These are phyloP conservation scores for Anastatica hierochuntica DNA, from an alignment of 345 rosid species.

Conservation along the genomic window DNA sequence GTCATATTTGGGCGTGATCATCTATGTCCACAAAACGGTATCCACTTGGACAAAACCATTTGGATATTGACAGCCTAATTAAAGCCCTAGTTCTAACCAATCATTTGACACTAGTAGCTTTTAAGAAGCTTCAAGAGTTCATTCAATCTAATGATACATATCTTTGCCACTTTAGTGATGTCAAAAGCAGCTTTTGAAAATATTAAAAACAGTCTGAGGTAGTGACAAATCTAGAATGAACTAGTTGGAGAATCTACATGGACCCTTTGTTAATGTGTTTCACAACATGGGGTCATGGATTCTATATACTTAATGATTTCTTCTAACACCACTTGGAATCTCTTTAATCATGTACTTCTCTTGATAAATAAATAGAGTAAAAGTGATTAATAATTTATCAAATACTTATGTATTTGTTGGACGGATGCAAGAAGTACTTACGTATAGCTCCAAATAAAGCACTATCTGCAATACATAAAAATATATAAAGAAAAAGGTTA, in stretches of 20 bases:
- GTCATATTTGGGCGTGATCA: no score
- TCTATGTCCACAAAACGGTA: no score
- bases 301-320: slow-evolving; percentile 7
- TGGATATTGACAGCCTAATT: no score
- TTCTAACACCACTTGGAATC: slow-evolving; percentile 16
- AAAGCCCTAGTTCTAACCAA: no score
- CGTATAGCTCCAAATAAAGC: slow-evolving; percentile 79
- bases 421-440: slow-evolving; percentile 41
- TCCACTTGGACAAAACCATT: no score
- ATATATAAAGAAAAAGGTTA: slow-evolving; percentile 3
- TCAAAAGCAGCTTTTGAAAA: slow-evolving; percentile 15
- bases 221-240: slow-evolving; percentile 20
- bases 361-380: neutral
- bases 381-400: neutral
- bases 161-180: slow-evolving; percentile 6
- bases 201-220: slow-evolving; percentile 2
- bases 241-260: slow-evolving; percentile 14
- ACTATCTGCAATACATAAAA: slow-evolving; percentile 52
- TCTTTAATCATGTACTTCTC: slow-evolving; percentile 3
- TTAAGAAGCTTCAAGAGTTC: neutral
- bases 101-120: slow-evolving; percentile 6
- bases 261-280: slow-evolving; percentile 19
- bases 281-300: slow-evolving; percentile 20
- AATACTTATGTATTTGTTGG: neutral
- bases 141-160: neutral